A percentile compares a stretch with the other conserved stretches of the same genome.
Evolutionary conservation across 257 asterid genomes (phyloP).

Genomic region (Solanum etuberosum): DNA sequence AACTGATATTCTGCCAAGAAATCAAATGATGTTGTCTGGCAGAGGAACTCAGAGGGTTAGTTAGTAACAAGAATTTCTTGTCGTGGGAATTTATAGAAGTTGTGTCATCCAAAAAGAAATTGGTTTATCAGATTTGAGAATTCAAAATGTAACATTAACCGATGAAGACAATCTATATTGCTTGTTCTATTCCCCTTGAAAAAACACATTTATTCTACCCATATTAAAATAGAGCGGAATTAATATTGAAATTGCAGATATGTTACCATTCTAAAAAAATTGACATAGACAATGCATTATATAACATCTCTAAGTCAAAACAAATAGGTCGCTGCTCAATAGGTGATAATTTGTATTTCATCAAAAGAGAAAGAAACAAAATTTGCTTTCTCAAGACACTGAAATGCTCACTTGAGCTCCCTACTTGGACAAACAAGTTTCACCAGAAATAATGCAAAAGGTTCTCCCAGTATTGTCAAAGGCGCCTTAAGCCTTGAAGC

Average conservation of each 20-base stretch:
- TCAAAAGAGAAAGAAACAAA: not conserved
- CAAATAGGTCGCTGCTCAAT: not conserved
- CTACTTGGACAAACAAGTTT: not conserved
- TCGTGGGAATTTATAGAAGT: constrained; percentile 67
- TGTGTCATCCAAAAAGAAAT: constrained; percentile 47
- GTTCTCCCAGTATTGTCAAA: not conserved
- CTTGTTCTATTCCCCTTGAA: not conserved
- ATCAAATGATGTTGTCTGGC: constrained; percentile 82
- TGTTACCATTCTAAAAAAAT: not conserved
- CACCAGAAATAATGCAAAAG: not conserved
- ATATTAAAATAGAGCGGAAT: not conserved
- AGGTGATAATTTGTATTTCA: not conserved
- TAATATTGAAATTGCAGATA: not conserved
- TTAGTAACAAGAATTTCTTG: constrained; percentile 45
- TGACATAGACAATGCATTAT: not conserved
- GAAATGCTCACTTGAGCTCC: not conserved
- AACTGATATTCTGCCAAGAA: constrained; percentile 78
- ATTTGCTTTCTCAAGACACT: not conserved
- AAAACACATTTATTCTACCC: not conserved
- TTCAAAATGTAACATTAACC: not conserved
- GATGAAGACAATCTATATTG: not conserved
- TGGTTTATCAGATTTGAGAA: not conserved
- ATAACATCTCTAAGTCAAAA: not conserved
- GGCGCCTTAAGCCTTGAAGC: not conserved
- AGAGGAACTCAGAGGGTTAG: constrained; percentile 47